Conservation (phyloP, 768 basidiomycete genomes). For the Leccinum boreale region DNA sequence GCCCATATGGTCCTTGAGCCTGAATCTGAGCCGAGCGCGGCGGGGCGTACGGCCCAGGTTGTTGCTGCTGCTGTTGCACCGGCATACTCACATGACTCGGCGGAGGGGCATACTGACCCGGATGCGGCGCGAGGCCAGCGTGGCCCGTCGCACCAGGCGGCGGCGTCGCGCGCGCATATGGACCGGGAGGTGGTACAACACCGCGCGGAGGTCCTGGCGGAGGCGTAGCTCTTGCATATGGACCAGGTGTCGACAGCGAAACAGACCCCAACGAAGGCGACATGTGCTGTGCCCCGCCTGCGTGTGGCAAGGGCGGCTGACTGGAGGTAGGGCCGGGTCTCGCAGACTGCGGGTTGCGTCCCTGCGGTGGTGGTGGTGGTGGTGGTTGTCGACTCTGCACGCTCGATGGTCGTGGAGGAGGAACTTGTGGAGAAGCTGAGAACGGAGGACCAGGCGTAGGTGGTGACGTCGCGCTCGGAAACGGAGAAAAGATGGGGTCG, state of each 20-base stretch:
- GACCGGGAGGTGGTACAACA: slow-evolving; percentile 30
- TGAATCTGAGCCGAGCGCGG: slow-evolving; percentile 17
- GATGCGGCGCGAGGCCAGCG: slow-evolving; percentile 28
- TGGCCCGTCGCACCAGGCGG: slow-evolving; percentile 34
- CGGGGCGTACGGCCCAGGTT: slow-evolving; percentile 24
- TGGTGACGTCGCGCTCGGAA: slow-evolving; percentile 64
- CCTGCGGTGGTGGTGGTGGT: slow-evolving; percentile 37
- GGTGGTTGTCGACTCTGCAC: slow-evolving; percentile 42
- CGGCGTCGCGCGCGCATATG: slow-evolving; percentile 40
- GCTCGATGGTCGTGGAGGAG: slow-evolving; percentile 54
- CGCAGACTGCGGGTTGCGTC: slow-evolving; percentile 33
- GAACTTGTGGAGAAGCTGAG: slow-evolving; percentile 14
- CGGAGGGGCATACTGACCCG: slow-evolving; percentile 26
- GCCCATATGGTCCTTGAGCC: slow-evolving; percentile 17
- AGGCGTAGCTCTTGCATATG: slow-evolving; percentile 40
- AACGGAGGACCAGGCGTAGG: slow-evolving; percentile 52
- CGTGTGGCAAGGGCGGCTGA: slow-evolving; percentile 39
- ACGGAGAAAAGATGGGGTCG: slow-evolving; percentile 80
- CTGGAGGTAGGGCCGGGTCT: slow-evolving; percentile 26
- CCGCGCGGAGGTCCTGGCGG: slow-evolving; percentile 36
- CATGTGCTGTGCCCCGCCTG: slow-evolving; percentile 28
- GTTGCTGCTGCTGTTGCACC: slow-evolving; percentile 18
- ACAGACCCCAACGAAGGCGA: slow-evolving; percentile 28
- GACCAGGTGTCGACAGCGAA: slow-evolving; percentile 31
- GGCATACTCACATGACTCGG: slow-evolving; percentile 13